phyloP scores from a whole-genome alignment of 1,284 basidiomycete species.

The Cutaneotrichosporon sp. region DNA sequence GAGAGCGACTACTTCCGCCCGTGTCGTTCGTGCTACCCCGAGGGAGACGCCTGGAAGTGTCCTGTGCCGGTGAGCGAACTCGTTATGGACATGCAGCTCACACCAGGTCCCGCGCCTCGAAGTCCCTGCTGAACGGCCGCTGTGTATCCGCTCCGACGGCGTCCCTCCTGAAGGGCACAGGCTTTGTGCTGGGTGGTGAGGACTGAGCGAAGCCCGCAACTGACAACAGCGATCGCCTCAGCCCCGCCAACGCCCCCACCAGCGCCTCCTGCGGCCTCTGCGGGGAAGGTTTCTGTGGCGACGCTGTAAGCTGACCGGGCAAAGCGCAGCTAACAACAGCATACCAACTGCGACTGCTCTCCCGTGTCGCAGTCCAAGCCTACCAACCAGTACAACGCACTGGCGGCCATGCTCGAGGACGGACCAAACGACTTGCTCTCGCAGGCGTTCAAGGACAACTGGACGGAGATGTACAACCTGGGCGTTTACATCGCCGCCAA shows the following conservation, averaged over 20 bases:
- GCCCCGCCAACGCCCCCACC: conserved; percentile 19
- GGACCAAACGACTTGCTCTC: conserved; percentile 27
- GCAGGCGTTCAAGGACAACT: conserved; percentile 33
- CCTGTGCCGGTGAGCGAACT: conserved; percentile 24
- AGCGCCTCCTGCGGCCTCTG: conserved; percentile 27
- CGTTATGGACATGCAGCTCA: background rate
- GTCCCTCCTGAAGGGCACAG: conserved; percentile 29
- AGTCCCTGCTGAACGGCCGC: conserved; percentile 22
- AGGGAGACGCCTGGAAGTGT: conserved; percentile 27
- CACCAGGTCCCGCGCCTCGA: conserved; percentile 27
- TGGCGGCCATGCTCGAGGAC: conserved; percentile 25
- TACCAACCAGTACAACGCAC: conserved; percentile 14
- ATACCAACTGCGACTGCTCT: conserved; percentile 20
- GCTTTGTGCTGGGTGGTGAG: conserved; percentile 30
- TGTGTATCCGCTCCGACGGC: conserved; percentile 24
- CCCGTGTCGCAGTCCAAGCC: conserved; percentile 21
- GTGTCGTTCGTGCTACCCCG: conserved; percentile 28
- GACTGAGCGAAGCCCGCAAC: background rate
- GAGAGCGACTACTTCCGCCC: conserved; percentile 28
- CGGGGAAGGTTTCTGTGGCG: conserved; percentile 31
- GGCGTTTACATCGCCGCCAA: conserved; percentile 17
- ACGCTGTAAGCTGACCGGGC: conserved; percentile 13
- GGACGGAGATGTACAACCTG: conserved; percentile 28
- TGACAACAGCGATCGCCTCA: conserved; percentile 25
- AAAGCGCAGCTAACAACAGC: conserved; percentile 16